phyloP scores from a whole-genome alignment of 352 stramenopile genomes.

The Phytophthora crassamura region DNA sequence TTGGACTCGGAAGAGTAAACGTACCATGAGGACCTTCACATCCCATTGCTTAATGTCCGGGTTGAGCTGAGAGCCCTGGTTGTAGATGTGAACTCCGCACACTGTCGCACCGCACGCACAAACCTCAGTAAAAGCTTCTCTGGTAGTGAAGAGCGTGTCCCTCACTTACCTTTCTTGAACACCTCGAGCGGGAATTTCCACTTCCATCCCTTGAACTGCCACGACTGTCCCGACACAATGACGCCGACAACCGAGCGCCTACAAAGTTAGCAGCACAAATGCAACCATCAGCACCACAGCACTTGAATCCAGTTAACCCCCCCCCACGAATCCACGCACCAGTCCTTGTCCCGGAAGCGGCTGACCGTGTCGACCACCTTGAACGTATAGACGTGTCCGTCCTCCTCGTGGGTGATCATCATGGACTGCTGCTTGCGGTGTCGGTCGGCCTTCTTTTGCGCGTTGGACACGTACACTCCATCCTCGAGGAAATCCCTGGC shows the following conservation, averaged over 20 bases:
- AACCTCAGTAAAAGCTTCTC: slow-evolving; percentile 2
- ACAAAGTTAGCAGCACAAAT: neutral
- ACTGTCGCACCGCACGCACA: slow-evolving; percentile 40
- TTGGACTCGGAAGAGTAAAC: neutral
- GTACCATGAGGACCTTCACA: slow-evolving; percentile 90
- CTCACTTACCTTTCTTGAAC: slow-evolving; percentile 86
- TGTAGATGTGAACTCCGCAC: slow-evolving; percentile 87
- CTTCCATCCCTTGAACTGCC: slow-evolving; percentile 95
- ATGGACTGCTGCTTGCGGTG: slow-evolving; percentile 84
- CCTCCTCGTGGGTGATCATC: slow-evolving; percentile 83
- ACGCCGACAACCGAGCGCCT: slow-evolving; percentile 91
- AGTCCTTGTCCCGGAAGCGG: slow-evolving; percentile 89
- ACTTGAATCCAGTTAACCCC: neutral
- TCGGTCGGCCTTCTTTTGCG: slow-evolving; percentile 88
- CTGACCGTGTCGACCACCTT: slow-evolving; percentile 90
- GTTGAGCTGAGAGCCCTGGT: slow-evolving; percentile 78
- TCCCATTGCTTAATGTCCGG: slow-evolving; percentile 91
- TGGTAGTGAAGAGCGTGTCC: neutral
- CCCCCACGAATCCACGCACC: slow-evolving; percentile 43
- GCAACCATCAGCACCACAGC: neutral
- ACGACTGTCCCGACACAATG: slow-evolving; percentile 89
- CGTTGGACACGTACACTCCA: slow-evolving; percentile 79
- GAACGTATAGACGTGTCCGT: slow-evolving; percentile 86
- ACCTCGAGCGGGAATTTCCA: slow-evolving; percentile 92
- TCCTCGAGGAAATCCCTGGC: slow-evolving; percentile 89